Evolutionary conservation across 2,329 filamentous ascomycete genomes (phyloP), one percentile per base, ranked within the genome.

Genomic region (Colletotrichum costaricense): DNA sequence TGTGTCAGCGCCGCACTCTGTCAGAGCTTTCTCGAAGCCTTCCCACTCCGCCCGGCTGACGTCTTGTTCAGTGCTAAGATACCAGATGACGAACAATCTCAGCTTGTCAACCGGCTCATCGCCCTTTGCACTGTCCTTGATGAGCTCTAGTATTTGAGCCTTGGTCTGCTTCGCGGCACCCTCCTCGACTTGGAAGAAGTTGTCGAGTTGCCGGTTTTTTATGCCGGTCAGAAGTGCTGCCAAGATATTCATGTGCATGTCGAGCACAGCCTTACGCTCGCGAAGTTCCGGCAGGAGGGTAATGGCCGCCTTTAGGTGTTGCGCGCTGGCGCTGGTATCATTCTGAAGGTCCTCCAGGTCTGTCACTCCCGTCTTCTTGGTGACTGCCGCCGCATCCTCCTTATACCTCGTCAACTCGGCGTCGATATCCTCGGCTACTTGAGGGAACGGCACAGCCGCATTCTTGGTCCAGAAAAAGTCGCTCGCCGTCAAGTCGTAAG

Each of bases 381-480:
- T 99, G 71, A 99, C 93, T 24, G 97, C 95, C 67, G 93, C 94
- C 2, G 96, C 95, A 79, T 99, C 97, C 75, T 98, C 95, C 83
- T 97, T 98, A 84, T 98, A 99, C 76, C 94, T 93, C 67, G 94
- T 96, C 80, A 98, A 89, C 81, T 99, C 96, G 11, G 93, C 92
- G 80, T 98, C 96, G 73, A 98, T 98, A 77, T 98, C 95, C 82
- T 98, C 97, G 1, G 97, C 97, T 3, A 98, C 97, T 78, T 98
- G 95, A 2, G 96, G 97, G 78, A 99, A 98, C 2, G 97, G 96
- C 24, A 94, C 88, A 8, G 93, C 91, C 1, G 97, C 94, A 81
- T 99, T 98, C 81, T 95, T 95, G 74, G 92, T 90, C 97, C 97
- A 99, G 85, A 99, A 99, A 82, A 97, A 98, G 82, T 99, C 97